Percentiles rank a stretch among this genome's conserved stretches.
Evolutionary conservation across 306 rosid genomes (phyloP).

Genomic region (Trifolium subterraneum): DNA sequence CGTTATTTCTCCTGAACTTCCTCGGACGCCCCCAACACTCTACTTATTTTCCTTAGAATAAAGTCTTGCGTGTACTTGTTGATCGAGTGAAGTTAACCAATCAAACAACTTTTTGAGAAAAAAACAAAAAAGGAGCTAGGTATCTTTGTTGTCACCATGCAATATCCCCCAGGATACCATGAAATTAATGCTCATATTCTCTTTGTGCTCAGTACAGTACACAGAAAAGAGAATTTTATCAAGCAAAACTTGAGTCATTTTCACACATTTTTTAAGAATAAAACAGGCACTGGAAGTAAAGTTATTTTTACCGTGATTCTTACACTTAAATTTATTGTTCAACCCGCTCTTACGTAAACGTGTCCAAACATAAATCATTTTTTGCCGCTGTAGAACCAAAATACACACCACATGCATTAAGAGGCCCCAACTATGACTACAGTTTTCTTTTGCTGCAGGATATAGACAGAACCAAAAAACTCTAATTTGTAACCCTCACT

Average conservation of each 20-base stretch:
- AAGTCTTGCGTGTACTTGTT: conserved; percentile 46
- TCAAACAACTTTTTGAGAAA: conserved; percentile 40
- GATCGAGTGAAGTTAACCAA: conserved; percentile 50
- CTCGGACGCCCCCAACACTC: not conserved
- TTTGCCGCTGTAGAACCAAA: too few relatives aligned
- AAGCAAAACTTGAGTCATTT: not conserved
- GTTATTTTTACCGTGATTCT: too few relatives aligned
- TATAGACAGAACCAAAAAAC: conserved; percentile 35
- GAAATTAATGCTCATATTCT: conserved; percentile 28
- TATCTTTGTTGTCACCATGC: conserved; percentile 36
- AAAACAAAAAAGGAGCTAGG: conserved; percentile 47
- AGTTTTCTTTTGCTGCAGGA: conserved; percentile 13
- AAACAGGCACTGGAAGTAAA: too few relatives aligned
- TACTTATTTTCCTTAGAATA: conserved; percentile 38
- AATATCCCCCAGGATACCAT: conserved; percentile 27
- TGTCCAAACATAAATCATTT: too few relatives aligned
- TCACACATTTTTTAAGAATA: not conserved
- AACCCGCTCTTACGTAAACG: too few relatives aligned
- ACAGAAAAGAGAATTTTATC: conserved; percentile 6
- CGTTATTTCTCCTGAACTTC: too few relatives aligned
- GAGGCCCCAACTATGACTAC: not conserved
- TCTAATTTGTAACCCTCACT: conserved; percentile 24
- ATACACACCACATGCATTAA: conserved; percentile 4
- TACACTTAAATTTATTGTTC: too few relatives aligned
- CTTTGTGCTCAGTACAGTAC: not conserved